phyloP scores from a whole-genome alignment of 208 protist species.

The Leishmania gerbilli region DNA sequence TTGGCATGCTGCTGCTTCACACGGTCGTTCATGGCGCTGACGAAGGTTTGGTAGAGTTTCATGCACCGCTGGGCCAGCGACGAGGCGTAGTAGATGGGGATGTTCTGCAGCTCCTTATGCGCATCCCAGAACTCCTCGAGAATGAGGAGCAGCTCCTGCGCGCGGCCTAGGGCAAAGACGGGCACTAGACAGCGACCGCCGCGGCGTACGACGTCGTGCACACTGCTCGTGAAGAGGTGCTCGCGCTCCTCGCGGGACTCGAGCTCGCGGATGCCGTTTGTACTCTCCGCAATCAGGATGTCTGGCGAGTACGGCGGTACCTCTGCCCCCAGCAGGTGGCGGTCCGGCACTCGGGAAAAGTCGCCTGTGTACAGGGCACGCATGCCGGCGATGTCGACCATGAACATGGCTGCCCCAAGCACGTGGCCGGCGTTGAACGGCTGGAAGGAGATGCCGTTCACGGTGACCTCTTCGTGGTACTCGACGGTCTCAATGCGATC shows the following conservation, averaged over 20 bases:
- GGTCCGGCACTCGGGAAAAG: slow-evolving; percentile 97
- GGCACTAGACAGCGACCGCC: slow-evolving; percentile 98
- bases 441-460: slow-evolving; percentile 97
- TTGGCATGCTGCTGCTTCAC: slow-evolving; percentile 93
- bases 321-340: slow-evolving; percentile 98
- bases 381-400: slow-evolving; percentile 98
- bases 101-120: slow-evolving; percentile 96
- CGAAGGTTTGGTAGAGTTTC: slow-evolving; percentile 97
- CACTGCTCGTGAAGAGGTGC: slow-evolving; percentile 92
- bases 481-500: slow-evolving; percentile 97
- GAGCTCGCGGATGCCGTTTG: slow-evolving; percentile 97
- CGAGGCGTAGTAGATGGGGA: slow-evolving; percentile 99
- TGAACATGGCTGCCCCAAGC: slow-evolving; percentile 98
- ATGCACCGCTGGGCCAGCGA: slow-evolving; percentile 98
- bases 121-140: slow-evolving; percentile 98
- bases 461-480: slow-evolving; percentile 96
- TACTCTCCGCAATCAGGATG: slow-evolving; percentile 98
- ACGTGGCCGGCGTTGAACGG: slow-evolving; percentile 98
- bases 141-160: slow-evolving; percentile 99
- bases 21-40: slow-evolving; percentile 98
- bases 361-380: slow-evolving; percentile 99
- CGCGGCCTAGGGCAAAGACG: slow-evolving; percentile 98
- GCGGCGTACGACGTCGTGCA: slow-evolving; percentile 92
- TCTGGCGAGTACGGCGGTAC: slow-evolving; percentile 93
- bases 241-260: slow-evolving; percentile 96